phyloP scores from a whole-genome alignment of 2,329 filamentous ascomycete species.

The Aureobasidium sp. region DNA sequence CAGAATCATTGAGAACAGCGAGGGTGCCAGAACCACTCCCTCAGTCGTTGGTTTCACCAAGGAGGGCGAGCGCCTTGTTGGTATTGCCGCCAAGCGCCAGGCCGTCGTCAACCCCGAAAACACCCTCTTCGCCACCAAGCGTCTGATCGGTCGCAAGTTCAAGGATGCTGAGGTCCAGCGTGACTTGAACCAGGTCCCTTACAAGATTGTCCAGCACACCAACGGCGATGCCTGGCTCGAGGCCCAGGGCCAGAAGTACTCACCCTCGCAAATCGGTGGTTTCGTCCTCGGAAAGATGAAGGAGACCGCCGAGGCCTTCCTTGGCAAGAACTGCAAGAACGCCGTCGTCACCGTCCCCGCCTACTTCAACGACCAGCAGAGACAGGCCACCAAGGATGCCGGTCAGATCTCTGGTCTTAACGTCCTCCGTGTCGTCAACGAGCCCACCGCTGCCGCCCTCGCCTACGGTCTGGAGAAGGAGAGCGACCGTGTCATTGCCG shows the following conservation, averaged over 20 bases:
- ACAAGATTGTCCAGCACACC: conserved; percentile 90
- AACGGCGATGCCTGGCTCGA: conserved; percentile 91
- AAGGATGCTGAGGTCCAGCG: conserved; percentile 97
- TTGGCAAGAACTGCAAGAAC: conserved; percentile 98
- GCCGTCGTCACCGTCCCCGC: conserved; percentile 97
- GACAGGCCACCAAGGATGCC: conserved; percentile 98
- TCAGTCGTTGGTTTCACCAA: conserved; percentile 99
- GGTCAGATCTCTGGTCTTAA: conserved; percentile 96
- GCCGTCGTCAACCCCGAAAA: conserved; percentile 98
- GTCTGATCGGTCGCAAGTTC: conserved; percentile 92
- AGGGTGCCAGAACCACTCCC: conserved; percentile 97
- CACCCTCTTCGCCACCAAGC: conserved; percentile 99
- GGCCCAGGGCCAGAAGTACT: conserved; percentile 96
- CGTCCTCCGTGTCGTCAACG: conserved; percentile 99
- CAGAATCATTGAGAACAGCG: conserved; percentile 98
- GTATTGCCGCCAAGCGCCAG: conserved; percentile 99
- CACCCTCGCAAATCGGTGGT: conserved; percentile 95
- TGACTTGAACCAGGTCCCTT: conserved; percentile 97
- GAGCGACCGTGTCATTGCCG: conserved; percentile 96
- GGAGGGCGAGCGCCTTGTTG: conserved; percentile 93
- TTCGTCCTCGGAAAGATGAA: conserved; percentile 99
- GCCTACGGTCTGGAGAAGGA: conserved; percentile 98
- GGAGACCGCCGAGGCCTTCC: conserved; percentile 96
- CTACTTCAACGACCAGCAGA: conserved; percentile 99
- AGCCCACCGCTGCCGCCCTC: conserved; percentile 95